Evolutionary conservation across 768 basidiomycete genomes (phyloP).

Genomic region (Lactarius sp.): DNA sequence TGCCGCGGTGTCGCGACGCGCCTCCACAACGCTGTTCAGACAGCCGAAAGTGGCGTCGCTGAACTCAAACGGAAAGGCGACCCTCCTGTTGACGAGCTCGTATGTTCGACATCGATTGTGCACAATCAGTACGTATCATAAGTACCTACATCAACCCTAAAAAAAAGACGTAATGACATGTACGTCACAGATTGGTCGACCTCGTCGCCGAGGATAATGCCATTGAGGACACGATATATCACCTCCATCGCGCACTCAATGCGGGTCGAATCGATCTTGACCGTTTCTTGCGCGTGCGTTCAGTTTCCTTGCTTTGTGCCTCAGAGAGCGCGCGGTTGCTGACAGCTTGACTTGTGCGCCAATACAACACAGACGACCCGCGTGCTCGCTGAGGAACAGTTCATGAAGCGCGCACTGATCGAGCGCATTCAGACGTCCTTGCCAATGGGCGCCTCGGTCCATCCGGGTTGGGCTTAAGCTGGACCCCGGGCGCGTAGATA

Average conservation of each 20-base stretch:
- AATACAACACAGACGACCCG: slow-evolving; percentile 59
- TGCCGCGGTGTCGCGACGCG: slow-evolving; percentile 74
- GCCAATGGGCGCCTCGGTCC: slow-evolving; percentile 39
- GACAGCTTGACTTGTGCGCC: neutral
- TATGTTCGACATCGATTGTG: slow-evolving; percentile 93
- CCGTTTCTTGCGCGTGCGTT: slow-evolving; percentile 80
- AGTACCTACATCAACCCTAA: slow-evolving; percentile 14
- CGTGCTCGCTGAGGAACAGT: slow-evolving; percentile 90
- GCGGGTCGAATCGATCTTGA: slow-evolving; percentile 90
- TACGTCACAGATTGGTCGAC: slow-evolving; percentile 69
- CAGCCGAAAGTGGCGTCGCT: slow-evolving; percentile 66
- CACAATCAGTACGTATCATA: slow-evolving; percentile 80
- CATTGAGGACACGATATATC: slow-evolving; percentile 97
- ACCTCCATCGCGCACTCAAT: slow-evolving; percentile 90
- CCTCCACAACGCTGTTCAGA: slow-evolving; percentile 54
- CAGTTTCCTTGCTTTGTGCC: neutral
- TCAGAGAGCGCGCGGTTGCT: slow-evolving; percentile 7
- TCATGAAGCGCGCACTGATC: slow-evolving; percentile 91
- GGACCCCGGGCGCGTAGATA: slow-evolving; percentile 16
- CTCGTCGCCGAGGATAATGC: slow-evolving; percentile 99
- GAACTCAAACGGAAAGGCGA: slow-evolving; percentile 82
- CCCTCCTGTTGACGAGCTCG: slow-evolving; percentile 92
- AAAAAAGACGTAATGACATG: neutral
- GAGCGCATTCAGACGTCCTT: slow-evolving; percentile 77
- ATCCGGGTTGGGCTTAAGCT: slow-evolving; percentile 17